Evolutionary conservation across 164 flowering plant genomes (phyloP), one percentile per base, ranked within the genome.

Genomic region (Paratinospora sagittata): DNA sequence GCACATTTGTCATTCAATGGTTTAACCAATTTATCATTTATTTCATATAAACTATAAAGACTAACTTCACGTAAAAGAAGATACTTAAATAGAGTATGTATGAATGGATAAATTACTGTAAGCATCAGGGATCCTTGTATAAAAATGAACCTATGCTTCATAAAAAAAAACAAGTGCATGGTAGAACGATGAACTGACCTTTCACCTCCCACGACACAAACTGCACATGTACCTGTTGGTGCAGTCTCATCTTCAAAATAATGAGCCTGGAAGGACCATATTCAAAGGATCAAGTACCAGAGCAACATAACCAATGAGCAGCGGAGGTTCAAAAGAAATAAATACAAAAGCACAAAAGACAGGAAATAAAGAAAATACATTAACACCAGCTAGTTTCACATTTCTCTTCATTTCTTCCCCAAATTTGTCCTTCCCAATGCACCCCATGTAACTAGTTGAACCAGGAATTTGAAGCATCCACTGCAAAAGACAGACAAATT

Each of bases 391-490:
- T 69, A 49, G 74, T 52, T 73, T 82, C 17, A 92, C 78, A 73
- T 82, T 75, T 72, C 89, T 91, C 85, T 88, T 89, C 99, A 92
- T 92, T 82, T 89, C 97, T 78, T 88, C 93, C n/a, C 97, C 99
- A 79, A 79, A 95, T 74, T 91, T 95, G 81, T 95, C 98, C 80
- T 91, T 92, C 69, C 98, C 98, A 80, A 92, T 89, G 85, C 86
- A 87, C 39, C 99, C 98, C 67, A 95, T 95, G 72, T 82, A 96
- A 76, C 97, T 84, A 12, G 98, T 88, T 72, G 98, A 91, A 63
- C 96, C 92, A 72, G 98, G 97, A 73, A 71, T 81, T 86, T 92
- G 99, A 74, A 96, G 91, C 95, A 96, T 85, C 98, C 99, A 96
- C 99, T 96, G 84, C 61, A 83, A 71, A 64, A 68, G 23, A 63